A percentile compares a stretch with the other conserved stretches of the same genome.
Conservation (phyloP, 2,329 filamentous ascomycete species). For the Monilinia fructigena region DNA sequence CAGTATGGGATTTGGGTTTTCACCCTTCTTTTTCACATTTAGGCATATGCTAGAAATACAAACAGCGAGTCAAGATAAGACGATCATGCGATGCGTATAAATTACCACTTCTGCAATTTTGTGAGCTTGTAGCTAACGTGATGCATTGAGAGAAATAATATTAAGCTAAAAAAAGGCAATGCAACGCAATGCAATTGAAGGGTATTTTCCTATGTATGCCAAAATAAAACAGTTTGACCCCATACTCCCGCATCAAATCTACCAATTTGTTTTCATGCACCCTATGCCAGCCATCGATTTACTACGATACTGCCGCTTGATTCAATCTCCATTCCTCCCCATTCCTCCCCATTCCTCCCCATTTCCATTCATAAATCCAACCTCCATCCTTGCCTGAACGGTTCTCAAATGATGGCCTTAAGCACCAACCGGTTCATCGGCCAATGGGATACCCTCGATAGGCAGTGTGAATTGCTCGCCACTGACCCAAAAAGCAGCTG, state of each 20-base stretch:
- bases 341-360: not conserved
- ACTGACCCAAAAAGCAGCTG: conserved; percentile 67
- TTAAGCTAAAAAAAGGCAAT: not conserved
- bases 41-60: not conserved
- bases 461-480: conserved; percentile 32
- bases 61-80: not conserved
- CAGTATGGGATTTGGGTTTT: not conserved
- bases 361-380: not conserved
- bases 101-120: not conserved
- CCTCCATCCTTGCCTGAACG: not conserved
- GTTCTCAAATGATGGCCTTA: not conserved
- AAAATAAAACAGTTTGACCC: conserved; percentile 14
- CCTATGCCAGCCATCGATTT: not conserved
- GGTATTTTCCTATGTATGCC: conserved; percentile 15
- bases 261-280: not conserved
- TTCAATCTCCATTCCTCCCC: too few species aligned
- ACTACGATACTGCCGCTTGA: not conserved
- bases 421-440: not conserved
- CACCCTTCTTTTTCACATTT: not conserved
- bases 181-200: conserved; percentile 9
- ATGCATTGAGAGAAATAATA: conserved; percentile 5
- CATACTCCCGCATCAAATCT: conserved; percentile 11
- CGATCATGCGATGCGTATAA: not conserved
- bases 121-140: not conserved
- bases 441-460: conserved; percentile 23